Evolutionary conservation across 1,284 basidiomycete genomes (phyloP).

Genomic region (Tilletia indica): DNA sequence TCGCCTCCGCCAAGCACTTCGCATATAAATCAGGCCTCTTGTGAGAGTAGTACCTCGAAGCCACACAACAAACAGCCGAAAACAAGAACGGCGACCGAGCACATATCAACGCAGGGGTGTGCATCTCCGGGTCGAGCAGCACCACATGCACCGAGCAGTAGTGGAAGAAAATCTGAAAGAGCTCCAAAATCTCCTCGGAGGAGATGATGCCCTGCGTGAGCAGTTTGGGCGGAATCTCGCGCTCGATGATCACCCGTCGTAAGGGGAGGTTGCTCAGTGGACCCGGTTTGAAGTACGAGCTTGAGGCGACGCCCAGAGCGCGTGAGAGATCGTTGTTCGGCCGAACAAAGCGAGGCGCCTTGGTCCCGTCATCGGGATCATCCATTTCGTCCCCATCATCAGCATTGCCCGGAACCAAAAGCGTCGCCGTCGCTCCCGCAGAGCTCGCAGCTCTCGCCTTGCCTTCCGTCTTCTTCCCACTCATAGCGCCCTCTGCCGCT

Average conservation of each 20-base stretch:
- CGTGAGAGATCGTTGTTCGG: background rate
- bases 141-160: constrained; percentile 57
- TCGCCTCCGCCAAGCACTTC: constrained; percentile 76
- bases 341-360: background rate
- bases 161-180: constrained; percentile 81
- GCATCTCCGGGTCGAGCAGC: constrained; percentile 54
- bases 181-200: constrained; percentile 74
- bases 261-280: constrained; percentile 59
- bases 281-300: constrained; percentile 92
- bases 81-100: constrained; percentile 53
- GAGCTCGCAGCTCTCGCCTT: background rate
- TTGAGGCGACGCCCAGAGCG: constrained; percentile 75
- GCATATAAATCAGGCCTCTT: constrained; percentile 78
- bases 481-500: background rate
- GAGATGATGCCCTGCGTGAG: constrained; percentile 75
- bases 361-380: background rate
- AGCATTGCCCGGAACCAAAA: background rate
- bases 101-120: constrained; percentile 53
- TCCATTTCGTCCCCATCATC: background rate
- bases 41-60: constrained; percentile 78
- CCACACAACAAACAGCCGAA: constrained; percentile 76
- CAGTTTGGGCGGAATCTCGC: constrained; percentile 78
- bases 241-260: constrained; percentile 81
- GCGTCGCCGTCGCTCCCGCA: background rate
- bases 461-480: background rate